Conservation (phyloP, 805 yeast species). For the Teunomyces tritomae region DNA sequence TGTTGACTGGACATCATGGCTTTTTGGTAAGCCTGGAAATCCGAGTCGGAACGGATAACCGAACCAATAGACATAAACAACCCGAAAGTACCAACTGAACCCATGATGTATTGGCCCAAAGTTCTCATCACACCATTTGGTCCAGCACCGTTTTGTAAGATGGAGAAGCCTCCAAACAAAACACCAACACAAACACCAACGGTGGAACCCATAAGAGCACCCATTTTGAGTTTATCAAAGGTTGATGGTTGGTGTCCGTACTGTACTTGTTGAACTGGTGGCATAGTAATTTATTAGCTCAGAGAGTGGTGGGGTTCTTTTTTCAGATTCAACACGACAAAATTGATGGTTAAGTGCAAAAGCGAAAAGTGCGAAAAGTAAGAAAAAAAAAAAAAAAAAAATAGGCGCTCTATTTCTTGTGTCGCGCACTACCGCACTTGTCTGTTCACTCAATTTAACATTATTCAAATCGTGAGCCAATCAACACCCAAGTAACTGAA, state of each 20-base stretch:
- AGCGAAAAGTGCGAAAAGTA: not conserved
- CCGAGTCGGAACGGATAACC: constrained; percentile 74
- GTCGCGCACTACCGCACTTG: constrained; percentile 4
- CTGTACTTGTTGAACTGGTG: constrained; percentile 70
- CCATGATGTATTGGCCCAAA: constrained; percentile 92
- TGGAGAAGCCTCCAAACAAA: constrained; percentile 89
- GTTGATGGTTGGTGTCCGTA: constrained; percentile 68
- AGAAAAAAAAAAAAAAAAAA: not conserved
- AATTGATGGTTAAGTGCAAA: no score
- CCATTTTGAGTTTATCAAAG: constrained; percentile 98
- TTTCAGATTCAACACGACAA: no score
- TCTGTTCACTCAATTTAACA: not conserved
- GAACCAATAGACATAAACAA: constrained; percentile 96
- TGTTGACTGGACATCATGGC: constrained; percentile 29
- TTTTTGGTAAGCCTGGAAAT: constrained; percentile 21
- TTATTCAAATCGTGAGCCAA: not conserved
- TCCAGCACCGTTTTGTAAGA: constrained; percentile 93
- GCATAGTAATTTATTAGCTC: constrained; percentile 30
- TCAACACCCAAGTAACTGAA: not conserved
- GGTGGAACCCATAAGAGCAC: constrained; percentile 90
- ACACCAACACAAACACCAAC: constrained; percentile 95
- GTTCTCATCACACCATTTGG: constrained; percentile 97
- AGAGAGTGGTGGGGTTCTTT: not conserved
- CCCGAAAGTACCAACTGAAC: constrained; percentile 96
- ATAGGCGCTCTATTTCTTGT: not conserved